These are phyloP conservation scores for Acer campestre DNA, from an alignment of 345 rosid species.

Conservation along the genomic window DNA sequence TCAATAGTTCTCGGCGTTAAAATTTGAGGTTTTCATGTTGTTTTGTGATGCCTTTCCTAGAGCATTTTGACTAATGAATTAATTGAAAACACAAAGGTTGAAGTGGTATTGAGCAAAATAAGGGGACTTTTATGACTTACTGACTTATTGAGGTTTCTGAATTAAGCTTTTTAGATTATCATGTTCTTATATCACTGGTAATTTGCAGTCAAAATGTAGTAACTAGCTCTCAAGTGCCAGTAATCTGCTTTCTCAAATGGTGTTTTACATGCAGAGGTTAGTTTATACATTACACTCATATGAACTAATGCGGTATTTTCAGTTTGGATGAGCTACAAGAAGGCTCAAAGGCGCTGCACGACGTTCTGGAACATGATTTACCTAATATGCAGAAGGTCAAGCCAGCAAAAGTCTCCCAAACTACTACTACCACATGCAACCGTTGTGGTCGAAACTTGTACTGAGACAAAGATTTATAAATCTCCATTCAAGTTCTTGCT, in stretches of 20 bases:
- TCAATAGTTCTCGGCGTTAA: background rate
- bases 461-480: slow-evolving; percentile 14
- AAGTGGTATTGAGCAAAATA: background rate
- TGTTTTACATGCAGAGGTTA: background rate
- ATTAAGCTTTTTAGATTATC: background rate
- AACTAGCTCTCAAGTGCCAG: background rate
- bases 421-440: slow-evolving; percentile 53
- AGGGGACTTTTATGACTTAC: background rate
- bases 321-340: slow-evolving; percentile 77
- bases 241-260: background rate
- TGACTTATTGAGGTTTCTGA: background rate
- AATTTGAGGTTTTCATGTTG: background rate
- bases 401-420: slow-evolving; percentile 39
- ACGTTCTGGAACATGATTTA: slow-evolving; percentile 77
- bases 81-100: background rate
- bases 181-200: background rate
- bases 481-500: background rate
- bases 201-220: background rate
- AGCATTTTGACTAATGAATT: background rate
- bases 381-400: slow-evolving; percentile 53
- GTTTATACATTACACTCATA: background rate
- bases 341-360: slow-evolving; percentile 67
- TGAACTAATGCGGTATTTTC: slow-evolving; percentile 21
- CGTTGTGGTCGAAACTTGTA: slow-evolving; percentile 77
- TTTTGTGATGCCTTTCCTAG: background rate